Base-by-base conservation (phyloP, 768 basidiomycete species). In the Tulasnella sp. region DNA sequence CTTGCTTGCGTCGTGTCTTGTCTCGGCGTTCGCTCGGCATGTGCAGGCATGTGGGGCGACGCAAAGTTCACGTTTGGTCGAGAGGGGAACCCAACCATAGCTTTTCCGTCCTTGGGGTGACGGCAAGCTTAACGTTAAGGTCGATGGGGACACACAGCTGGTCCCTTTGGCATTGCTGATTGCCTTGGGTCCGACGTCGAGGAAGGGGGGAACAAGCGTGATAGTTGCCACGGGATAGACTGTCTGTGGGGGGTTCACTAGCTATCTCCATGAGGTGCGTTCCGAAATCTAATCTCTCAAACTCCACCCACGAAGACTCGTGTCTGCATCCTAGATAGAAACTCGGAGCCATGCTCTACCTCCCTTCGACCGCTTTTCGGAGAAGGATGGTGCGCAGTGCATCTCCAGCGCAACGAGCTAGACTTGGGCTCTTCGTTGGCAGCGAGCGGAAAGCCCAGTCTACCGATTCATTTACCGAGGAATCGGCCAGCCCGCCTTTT, bases 251-350 rank as follows among this genome's bases (percentile, higher is more conserved):
- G 62, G 56, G 56, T n/a, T n/a, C n/a, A 31, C 16, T 68, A 12
- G 62, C 27, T 68, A 68, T 68, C 62, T 68, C 62, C 62, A 68
- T 68, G 62, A 68, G 62, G 62, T 68, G 62, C 31, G 62, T 68
- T 68, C 62, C 62, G 62, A 68, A 68, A 58, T 58, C 56, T 44
- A 44, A 42, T 42, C 42, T 42, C 42, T 42, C 48, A 6, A 48
- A 48, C 19, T 48, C 48, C 48, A 48, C 48, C 48, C 48, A 24
- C 16, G 48, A 48, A 48, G 48, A 48, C 21, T 48, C 48, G 21
- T 48, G 21, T 48, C 19, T 18, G 5, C 18, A 16, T 48, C 19
- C 48, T 48, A 48, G 48, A 48, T 48, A 24, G 48, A 48, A 48
- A 48, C 48, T 24, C 21, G 48, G 48, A 48, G 48, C 48, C 48